Evolutionary conservation across 495 filamentous ascomycete species (phyloP).

Genomic region (Aspergillus affinis): DNA sequence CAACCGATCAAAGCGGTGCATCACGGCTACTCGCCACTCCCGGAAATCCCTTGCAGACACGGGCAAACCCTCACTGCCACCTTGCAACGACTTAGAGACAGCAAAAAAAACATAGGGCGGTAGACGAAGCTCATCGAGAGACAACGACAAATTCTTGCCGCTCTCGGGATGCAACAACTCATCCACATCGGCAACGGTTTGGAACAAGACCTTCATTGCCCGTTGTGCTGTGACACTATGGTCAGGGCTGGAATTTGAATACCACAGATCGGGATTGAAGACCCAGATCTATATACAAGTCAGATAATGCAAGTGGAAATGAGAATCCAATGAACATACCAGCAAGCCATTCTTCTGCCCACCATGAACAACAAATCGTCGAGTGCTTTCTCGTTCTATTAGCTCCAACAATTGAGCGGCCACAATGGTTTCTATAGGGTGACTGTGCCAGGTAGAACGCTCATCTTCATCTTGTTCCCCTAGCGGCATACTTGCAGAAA

Average conservation of each 20-base stretch:
- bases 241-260: constrained; percentile 49
- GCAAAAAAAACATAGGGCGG: constrained; percentile 48
- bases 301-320: constrained; percentile 29
- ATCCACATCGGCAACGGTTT: constrained; percentile 49
- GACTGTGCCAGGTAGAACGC: constrained; percentile 30
- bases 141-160: constrained; percentile 42
- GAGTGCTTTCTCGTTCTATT: constrained; percentile 48
- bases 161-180: constrained; percentile 51
- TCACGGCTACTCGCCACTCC: constrained; percentile 66
- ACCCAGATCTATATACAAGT: constrained; percentile 58
- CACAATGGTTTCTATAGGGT: constrained; percentile 50
- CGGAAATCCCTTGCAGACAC: constrained; percentile 53
- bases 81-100: constrained; percentile 41
- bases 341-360: constrained; percentile 39
- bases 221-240: constrained; percentile 36
- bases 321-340: constrained; percentile 24
- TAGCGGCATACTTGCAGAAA: constrained; percentile 28
- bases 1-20: constrained; percentile 44
- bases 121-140: constrained; percentile 65
- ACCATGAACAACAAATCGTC: constrained; percentile 48
- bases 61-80: constrained; percentile 57
- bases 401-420: constrained; percentile 52
- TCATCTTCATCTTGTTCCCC: background rate
- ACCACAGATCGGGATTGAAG: constrained; percentile 67
- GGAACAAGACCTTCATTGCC: constrained; percentile 71